Conservation (phyloP, 306 rosid genomes). For the Dryas alaskensis region DNA sequence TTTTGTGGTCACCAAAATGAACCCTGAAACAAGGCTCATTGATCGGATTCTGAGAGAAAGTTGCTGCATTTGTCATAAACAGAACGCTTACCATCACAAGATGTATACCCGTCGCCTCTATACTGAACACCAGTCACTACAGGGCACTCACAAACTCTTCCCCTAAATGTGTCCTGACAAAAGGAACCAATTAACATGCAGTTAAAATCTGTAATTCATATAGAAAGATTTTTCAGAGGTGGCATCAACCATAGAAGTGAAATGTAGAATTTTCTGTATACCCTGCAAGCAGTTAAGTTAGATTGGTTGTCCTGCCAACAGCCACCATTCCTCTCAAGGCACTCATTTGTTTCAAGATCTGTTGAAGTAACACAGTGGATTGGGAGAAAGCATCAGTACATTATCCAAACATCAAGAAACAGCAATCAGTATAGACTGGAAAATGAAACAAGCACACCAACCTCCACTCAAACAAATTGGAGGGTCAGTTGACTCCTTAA, state of each 20-base stretch:
- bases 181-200: slow-evolving; percentile 10
- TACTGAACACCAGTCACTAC: slow-evolving; percentile 74
- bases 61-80: background rate
- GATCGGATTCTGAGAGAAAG: background rate
- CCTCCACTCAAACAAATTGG: slow-evolving; percentile 76
- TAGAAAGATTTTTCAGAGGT: background rate
- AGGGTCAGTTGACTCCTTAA: slow-evolving; percentile 80
- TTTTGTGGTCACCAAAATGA: too few species aligned
- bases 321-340: slow-evolving; percentile 78
- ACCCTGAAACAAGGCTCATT: too few species aligned
- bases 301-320: slow-evolving; percentile 62
- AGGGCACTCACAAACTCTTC: slow-evolving; percentile 97
- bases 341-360: slow-evolving; percentile 87
- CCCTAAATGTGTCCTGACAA: slow-evolving; percentile 88
- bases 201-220: background rate
- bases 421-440: background rate
- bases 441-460: slow-evolving; percentile 31
- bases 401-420: slow-evolving; percentile 7
- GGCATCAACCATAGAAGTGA: background rate
- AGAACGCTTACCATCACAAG: slow-evolving; percentile 63
- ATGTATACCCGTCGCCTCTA: slow-evolving; percentile 76
- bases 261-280: slow-evolving; percentile 26
- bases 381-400: slow-evolving; percentile 9
- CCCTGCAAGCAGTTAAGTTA: slow-evolving; percentile 90
- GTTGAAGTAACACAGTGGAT: slow-evolving; percentile 18